phyloP scores from a whole-genome alignment of 148 eudicot genomes.

The Rhododendron henanense region DNA sequence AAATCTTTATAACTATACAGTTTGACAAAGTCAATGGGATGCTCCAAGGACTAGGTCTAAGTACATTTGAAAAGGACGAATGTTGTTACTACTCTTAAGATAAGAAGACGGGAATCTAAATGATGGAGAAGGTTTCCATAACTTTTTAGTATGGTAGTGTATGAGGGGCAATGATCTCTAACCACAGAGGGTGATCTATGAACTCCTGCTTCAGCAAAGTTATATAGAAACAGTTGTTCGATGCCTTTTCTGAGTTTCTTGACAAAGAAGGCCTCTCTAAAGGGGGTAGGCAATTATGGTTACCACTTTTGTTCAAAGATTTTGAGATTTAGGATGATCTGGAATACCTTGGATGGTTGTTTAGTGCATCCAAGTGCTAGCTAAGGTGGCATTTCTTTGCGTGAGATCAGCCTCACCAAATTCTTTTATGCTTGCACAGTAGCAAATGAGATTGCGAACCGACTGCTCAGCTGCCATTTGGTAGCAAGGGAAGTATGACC shows the following conservation, averaged over 20 bases:
- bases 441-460: neutral
- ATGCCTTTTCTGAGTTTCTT: neutral
- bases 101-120: neutral
- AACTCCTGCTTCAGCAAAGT: slow-evolving; percentile 1
- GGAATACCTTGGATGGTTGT: neutral
- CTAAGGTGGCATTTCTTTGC: neutral
- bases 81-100: neutral
- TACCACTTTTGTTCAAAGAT: neutral
- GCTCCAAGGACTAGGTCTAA: neutral
- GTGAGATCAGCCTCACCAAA: neutral
- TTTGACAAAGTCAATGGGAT: neutral
- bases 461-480: neutral
- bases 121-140: neutral
- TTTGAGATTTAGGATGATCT: neutral
- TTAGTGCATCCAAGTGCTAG: neutral
- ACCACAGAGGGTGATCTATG: neutral
- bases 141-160: neutral
- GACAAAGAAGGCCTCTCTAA: neutral
- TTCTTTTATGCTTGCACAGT: neutral
- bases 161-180: neutral
- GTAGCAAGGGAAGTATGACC: neutral
- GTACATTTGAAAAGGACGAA: neutral
- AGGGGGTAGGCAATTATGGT: neutral
- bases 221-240: neutral
- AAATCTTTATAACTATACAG: neutral